These are phyloP conservation scores for Colletotrichum sp. DNA, from an alignment of 2,329 filamentous ascomycete species.

Conservation along the genomic window DNA sequence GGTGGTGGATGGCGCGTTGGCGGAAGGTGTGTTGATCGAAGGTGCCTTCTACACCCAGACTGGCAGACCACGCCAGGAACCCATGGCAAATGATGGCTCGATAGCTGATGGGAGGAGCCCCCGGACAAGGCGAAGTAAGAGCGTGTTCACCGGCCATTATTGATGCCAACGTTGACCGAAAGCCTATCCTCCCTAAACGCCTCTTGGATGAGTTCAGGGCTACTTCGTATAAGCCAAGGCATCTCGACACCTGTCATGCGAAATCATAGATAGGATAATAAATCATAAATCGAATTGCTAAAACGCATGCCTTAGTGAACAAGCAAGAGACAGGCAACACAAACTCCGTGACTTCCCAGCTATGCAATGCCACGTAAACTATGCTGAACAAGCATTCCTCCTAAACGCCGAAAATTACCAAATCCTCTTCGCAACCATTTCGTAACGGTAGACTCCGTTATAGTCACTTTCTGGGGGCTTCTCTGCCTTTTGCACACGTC, in stretches of 20 bases:
- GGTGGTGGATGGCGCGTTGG: background rate
- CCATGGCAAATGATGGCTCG: background rate
- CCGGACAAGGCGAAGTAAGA: background rate
- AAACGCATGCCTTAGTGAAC: background rate
- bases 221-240: background rate
- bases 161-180: background rate
- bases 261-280: background rate
- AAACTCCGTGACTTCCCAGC: background rate
- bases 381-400: background rate
- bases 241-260: background rate
- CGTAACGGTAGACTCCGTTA: constrained; percentile 80
- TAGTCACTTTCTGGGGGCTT: constrained; percentile 52
- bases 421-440: constrained; percentile 96
- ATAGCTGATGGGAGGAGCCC: background rate
- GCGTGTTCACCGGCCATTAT: background rate
- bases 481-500: constrained; percentile 61
- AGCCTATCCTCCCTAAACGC: background rate
- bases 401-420: constrained; percentile 63
- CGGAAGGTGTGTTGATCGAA: background rate
- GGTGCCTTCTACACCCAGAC: background rate
- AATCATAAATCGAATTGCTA: background rate
- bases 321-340: background rate
- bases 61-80: background rate
- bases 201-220: background rate
- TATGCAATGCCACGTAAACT: background rate